Conservation (phyloP, 192 early-diverging fungal species). For the Coemansia sp. region DNA sequence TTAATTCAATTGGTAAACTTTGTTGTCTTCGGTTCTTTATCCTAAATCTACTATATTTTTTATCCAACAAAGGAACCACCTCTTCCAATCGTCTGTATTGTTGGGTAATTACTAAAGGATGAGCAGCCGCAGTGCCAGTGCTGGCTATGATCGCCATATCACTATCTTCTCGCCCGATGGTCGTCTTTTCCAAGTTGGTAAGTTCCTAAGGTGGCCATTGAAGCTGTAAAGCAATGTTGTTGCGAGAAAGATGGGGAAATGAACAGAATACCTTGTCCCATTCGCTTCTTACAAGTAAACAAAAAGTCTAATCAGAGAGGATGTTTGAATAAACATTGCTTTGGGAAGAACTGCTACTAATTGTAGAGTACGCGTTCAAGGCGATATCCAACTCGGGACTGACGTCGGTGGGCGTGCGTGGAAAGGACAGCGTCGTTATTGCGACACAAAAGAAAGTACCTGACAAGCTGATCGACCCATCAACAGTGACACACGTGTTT, state of each 20-base stretch:
- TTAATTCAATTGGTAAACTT: background rate
- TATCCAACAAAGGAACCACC: background rate
- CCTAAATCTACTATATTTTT: background rate
- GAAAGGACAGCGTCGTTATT: conserved; percentile 92
- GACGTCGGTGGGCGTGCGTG: conserved; percentile 94
- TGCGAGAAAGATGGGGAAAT: background rate
- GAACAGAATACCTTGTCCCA: background rate
- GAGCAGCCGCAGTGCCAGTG: conserved; percentile 52
- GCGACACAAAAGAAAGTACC: conserved; percentile 96
- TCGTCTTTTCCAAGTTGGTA: conserved; percentile 99
- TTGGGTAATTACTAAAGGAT: conserved; percentile 18
- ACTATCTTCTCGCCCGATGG: conserved; percentile 99
- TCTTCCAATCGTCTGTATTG: background rate
- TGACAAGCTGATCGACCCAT: conserved; percentile 94
- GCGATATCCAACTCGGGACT: conserved; percentile 97
- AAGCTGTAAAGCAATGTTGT: background rate
- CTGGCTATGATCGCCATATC: conserved; percentile 98
- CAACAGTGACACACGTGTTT: conserved; percentile 91
- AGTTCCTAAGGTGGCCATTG: conserved; percentile 12
- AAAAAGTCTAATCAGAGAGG: background rate
- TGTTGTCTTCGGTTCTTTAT: background rate
- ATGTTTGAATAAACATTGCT: background rate
- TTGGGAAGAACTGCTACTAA: background rate
- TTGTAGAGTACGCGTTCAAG: conserved; percentile 98
- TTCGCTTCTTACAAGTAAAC: background rate